Evolutionary conservation across 192 early-diverging fungal genomes (phyloP), one percentile per base, ranked within the genome.

Genomic region (Cladochytrium replicatum): DNA sequence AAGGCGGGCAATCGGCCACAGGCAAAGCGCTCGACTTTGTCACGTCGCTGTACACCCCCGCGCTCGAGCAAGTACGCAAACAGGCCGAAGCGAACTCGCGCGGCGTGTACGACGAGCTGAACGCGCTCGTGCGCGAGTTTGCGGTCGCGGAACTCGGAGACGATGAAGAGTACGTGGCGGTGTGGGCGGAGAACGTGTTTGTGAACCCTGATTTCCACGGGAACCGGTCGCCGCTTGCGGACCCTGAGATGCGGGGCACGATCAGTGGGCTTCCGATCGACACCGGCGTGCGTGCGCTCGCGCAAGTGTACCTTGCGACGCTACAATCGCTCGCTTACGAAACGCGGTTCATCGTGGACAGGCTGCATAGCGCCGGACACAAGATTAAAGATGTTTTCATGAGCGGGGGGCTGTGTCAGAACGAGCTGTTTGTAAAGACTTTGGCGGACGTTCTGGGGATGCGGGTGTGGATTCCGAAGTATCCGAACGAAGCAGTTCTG

Each of bases 201-300:
- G 54, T 86, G 38, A 71, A 77, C 6, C 86, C 86, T n/a, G 86
- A 88, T 57, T 76, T 72, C 50, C 83, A 88, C 55, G 86, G 86
- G 2, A 86, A 86, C 50, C 70, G 86, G 5, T 77, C 79, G 3
- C 86, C 86, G 2, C 55, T 85, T 11, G 71, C 77, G 1, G 82
- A 88, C 48, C 68, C 83, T 38, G 54, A 52, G 22, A 46, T 84
- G 30, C 61, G 76, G 22, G 86, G 86, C 5, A 62, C 59, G 0
- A 57, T 81, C 6, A 61, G 67, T 3, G 83, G 85, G 2, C 37
- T 73, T 26, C 53, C 72, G 27, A 57, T 82, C 6, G 74, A 81
- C 43, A 40, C 56, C 7, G 17, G 34, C 34, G 34, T 13, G 17
- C 13, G 13, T 13, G 13, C 34, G 13, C 17, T 37, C 13, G 34